Evolutionary conservation across 176 grass and related monocot species (phyloP).

Genomic region (Tillandsia leiboldiana): DNA sequence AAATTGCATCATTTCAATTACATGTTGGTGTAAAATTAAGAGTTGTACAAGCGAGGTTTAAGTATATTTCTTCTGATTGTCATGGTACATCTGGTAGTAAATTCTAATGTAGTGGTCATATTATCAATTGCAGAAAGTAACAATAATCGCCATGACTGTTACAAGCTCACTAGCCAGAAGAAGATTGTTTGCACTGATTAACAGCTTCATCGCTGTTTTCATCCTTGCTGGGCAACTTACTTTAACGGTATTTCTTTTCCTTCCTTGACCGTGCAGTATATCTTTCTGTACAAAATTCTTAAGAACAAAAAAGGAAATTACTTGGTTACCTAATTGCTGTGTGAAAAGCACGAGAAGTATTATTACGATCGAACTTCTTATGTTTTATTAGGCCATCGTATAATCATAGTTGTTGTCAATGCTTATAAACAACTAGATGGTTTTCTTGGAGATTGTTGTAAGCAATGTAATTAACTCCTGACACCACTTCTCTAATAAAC

Average conservation of each 20-base stretch:
- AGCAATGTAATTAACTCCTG: background rate
- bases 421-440: no score
- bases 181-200: slow-evolving; percentile 87
- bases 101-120: background rate
- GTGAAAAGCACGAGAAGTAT: no score
- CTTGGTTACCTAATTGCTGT: no score
- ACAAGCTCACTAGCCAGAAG: slow-evolving; percentile 59
- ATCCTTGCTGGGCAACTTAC: slow-evolving; percentile 93
- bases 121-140: slow-evolving; percentile 68
- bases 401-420: no score
- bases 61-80: slow-evolving; percentile 5
- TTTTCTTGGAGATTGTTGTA: background rate
- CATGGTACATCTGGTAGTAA: background rate
- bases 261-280: background rate
- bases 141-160: slow-evolving; percentile 69
- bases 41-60: background rate
- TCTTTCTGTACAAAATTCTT: background rate
- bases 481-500: slow-evolving; percentile 16
- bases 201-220: slow-evolving; percentile 92
- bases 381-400: no score
- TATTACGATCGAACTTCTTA: no score
- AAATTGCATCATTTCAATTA: background rate
- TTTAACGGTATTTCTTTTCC: slow-evolving; percentile 53
- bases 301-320: background rate
- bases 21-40: background rate